Evolutionary conservation across 768 basidiomycete species (phyloP).

Genomic region (Neoboletus brunneissimus): DNA sequence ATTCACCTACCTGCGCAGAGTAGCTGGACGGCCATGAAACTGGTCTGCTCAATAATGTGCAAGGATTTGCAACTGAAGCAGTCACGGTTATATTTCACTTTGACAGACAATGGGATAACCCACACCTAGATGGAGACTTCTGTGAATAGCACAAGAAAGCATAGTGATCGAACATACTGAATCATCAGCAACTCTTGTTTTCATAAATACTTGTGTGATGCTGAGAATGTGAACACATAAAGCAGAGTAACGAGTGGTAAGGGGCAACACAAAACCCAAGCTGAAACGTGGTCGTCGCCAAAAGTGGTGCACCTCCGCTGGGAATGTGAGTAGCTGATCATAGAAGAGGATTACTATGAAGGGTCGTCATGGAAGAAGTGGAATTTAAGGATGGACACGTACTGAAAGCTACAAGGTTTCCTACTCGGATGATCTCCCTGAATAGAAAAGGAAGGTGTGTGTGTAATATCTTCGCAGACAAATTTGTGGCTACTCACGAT

Average conservation of each 20-base stretch:
- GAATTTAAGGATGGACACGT: not conserved
- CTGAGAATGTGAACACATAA: constrained; percentile 39
- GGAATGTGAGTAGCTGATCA: constrained; percentile 47
- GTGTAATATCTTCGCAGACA: too few relatives aligned
- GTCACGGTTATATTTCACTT: too few relatives aligned
- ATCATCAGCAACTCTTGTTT: not conserved
- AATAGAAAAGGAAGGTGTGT: not conserved
- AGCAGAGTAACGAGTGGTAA: constrained; percentile 41
- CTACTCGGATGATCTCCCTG: not conserved
- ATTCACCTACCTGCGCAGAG: too few relatives aligned
- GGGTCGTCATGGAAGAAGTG: not conserved
- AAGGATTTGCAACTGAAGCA: too few relatives aligned
- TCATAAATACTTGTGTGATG: constrained; percentile 36
- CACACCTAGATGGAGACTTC: too few relatives aligned
- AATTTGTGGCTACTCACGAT: not conserved
- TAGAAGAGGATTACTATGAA: constrained; percentile 35
- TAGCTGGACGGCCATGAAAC: too few relatives aligned
- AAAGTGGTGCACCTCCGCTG: constrained; percentile 41
- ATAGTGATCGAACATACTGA: constrained; percentile 3
- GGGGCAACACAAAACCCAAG: constrained; percentile 39
- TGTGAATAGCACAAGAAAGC: too few relatives aligned
- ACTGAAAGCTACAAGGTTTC: constrained; percentile 7
- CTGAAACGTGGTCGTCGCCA: constrained; percentile 37
- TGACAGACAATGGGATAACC: too few relatives aligned
- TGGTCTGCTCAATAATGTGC: too few relatives aligned